phyloP scores from a whole-genome alignment of 495 filamentous ascomycete species.

The Aspergillus biplanus region DNA sequence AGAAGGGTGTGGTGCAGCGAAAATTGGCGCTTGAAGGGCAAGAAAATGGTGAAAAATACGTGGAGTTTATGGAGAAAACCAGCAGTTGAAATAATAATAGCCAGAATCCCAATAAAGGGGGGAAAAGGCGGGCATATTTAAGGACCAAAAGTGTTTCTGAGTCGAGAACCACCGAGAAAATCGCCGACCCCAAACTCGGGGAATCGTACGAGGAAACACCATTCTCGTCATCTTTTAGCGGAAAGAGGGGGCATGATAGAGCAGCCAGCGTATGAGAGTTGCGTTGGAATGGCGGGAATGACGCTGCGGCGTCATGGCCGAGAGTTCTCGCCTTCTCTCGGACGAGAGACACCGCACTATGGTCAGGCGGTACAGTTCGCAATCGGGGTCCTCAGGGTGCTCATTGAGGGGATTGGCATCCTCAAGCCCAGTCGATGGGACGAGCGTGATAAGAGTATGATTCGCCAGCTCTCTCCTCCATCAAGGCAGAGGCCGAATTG shows the following conservation, averaged over 20 bases:
- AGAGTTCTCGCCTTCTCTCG: conserved; percentile 19
- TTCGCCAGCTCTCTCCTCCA: neutral
- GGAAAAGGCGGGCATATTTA: conserved; percentile 14
- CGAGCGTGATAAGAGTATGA: conserved; percentile 10
- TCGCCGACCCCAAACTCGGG: conserved; percentile 11
- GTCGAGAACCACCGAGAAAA: conserved; percentile 11
- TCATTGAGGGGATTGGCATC: neutral
- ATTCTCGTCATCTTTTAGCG: conserved; percentile 14
- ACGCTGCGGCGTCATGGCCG: conserved; percentile 15
- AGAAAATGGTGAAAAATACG: conserved; percentile 15
- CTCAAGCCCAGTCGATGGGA: neutral
- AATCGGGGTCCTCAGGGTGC: conserved; percentile 1
- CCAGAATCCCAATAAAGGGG: conserved; percentile 5
- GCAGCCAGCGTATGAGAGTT: neutral
- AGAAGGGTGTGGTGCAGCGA: neutral
- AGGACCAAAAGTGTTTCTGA: neutral
- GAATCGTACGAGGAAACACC: neutral
- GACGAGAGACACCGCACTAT: conserved; percentile 19
- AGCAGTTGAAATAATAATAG: conserved; percentile 9
- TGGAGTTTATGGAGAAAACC: conserved; percentile 15
- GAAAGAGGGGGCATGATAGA: conserved; percentile 14
- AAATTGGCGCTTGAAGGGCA: neutral
- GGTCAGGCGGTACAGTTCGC: conserved; percentile 15
- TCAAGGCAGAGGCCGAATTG: neutral
- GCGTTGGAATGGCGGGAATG: conserved; percentile 15